Evolutionary conservation across 305 asterid species (phyloP).

Genomic region (Ruellia speciosa): DNA sequence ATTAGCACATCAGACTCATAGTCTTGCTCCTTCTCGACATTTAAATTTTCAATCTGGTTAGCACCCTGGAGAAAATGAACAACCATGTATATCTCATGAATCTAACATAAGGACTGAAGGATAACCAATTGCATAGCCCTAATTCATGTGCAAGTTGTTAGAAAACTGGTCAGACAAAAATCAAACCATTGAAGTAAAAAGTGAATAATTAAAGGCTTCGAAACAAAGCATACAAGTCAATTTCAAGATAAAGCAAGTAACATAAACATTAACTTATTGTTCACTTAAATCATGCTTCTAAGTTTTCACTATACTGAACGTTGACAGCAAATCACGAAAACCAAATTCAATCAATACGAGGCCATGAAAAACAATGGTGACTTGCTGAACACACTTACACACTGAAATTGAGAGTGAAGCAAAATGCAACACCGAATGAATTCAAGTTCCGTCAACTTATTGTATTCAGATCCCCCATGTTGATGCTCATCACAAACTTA

Average conservation of each 20-base stretch:
- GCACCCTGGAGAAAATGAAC: slow-evolving; percentile 40
- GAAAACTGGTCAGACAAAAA: no score
- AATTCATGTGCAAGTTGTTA: neutral
- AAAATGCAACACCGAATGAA: no score
- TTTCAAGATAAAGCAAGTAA: neutral
- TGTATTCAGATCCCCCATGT: neutral
- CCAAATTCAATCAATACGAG: no score
- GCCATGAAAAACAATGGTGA: no score
- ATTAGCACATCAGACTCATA: slow-evolving; percentile 78
- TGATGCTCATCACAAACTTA: neutral
- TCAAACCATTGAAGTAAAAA: no score
- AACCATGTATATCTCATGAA: slow-evolving; percentile 9
- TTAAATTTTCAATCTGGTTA: slow-evolving; percentile 33
- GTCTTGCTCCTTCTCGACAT: slow-evolving; percentile 28
- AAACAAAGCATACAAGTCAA: slow-evolving; percentile 5
- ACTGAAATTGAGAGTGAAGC: no score
- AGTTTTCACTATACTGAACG: no score
- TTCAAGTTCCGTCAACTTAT: no score
- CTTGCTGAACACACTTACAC: no score
- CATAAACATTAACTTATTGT: no score
- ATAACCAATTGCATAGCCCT: neutral
- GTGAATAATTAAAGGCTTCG: slow-evolving; percentile 4
- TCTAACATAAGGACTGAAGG: neutral
- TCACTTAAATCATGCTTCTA: no score
- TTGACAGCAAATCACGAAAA: no score